Evolutionary conservation across 768 basidiomycete genomes (phyloP), one percentile per base, ranked within the genome.

Genomic region (Lepiota brunneoincarnata): DNA sequence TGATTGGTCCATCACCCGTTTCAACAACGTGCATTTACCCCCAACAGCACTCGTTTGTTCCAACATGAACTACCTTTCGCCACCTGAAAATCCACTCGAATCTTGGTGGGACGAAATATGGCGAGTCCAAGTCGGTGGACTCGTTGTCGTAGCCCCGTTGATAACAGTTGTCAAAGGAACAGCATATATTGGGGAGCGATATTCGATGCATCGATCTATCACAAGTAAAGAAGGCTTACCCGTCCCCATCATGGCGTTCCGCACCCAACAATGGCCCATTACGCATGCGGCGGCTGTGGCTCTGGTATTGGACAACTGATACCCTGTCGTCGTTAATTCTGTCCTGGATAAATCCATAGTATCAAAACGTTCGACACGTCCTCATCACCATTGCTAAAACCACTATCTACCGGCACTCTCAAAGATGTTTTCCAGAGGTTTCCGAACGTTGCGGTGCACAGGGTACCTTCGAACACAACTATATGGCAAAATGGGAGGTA

Each of bases 401-500:
- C 6, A 77, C 77, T 1, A 71, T 82, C 44, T 75, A 77, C 39
- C 74, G 78, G 4, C 82, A 83, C 52, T 76, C 78, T 58, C 79
- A 81, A 57, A 69, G 77, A 15, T 78, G 75, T 56, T 68, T 75
- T 7, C 67, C 75, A 11, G 78, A 79, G 51, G 70, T 86, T n/a
- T 72, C 81, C 4, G 85, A 87, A 57, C 74, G 85, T 10, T 84
- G 81, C 52, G 85, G 85, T 44, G 85, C 82, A 2, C 84, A 86
- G 64, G 84, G 85, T 2, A 77, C 81, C 0, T 85, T 84, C 52
- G 83, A 81, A 48, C 76, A 80, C 51, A 87, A 86, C 59, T 79
- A 81, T 59, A 77, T 86, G 71, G 75, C 78, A 4, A 71, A 71
- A 38, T 73, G 80, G 26, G 77, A 82, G 70, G 83, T 83, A 51